phyloP scores from a whole-genome alignment of 2,329 filamentous ascomycete genomes.

The Diaporthe sp. region DNA sequence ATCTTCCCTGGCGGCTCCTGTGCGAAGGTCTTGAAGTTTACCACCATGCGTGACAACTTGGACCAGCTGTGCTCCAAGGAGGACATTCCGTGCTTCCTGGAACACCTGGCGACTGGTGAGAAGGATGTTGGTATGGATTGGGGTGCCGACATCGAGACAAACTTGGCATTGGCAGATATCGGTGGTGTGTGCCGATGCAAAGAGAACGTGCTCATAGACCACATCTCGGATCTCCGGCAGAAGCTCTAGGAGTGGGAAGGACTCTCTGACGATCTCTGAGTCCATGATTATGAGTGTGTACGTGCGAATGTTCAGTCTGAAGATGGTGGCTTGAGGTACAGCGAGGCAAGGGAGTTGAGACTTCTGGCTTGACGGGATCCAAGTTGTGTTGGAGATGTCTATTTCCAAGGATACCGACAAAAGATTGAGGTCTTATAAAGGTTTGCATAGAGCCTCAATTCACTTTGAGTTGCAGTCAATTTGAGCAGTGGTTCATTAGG shows the following conservation, averaged over 20 bases:
- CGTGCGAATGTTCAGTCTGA: not conserved
- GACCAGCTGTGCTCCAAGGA: not conserved
- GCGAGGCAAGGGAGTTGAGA: no score
- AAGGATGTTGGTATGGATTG: not conserved
- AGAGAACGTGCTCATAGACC: not conserved
- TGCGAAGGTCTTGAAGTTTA: no score
- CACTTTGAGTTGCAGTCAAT: no score
- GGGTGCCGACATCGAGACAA: not conserved
- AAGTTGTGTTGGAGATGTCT: no score
- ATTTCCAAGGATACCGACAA: no score
- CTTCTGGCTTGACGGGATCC: no score
- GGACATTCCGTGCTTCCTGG: not conserved
- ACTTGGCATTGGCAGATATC: no score
- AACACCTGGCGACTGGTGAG: not conserved
- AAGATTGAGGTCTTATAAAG: no score
- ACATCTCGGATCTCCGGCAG: not conserved
- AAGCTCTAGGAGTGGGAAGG: not conserved
- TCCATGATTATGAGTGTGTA: not conserved
- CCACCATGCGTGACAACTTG: not conserved
- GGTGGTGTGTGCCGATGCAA: not conserved
- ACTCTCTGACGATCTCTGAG: no score
- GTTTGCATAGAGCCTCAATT: no score
- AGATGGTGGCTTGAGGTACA: not conserved
- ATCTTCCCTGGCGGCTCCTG: not conserved
- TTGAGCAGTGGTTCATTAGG: no score